These are phyloP conservation scores for Nissolia schottii DNA, from an alignment of 306 rosid genomes.

Conservation along the genomic window DNA sequence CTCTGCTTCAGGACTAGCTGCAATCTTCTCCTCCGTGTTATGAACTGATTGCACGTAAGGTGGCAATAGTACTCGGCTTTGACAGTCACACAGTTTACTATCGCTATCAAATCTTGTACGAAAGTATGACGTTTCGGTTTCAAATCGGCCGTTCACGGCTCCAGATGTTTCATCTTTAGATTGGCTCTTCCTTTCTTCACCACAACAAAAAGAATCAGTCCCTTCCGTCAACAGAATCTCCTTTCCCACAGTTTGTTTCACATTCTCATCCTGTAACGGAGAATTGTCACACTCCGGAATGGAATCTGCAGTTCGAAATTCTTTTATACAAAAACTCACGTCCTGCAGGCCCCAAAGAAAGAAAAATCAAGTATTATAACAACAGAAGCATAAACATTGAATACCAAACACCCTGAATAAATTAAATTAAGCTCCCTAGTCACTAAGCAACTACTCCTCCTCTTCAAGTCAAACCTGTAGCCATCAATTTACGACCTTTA, in stretches of 20 bases:
- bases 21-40: neutral
- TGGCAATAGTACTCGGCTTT: slow-evolving; percentile 12
- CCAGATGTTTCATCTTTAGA: slow-evolving; percentile 10
- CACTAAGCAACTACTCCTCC: neutral
- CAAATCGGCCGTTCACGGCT: slow-evolving; percentile 6
- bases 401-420: neutral
- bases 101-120: slow-evolving; percentile 4
- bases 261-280: slow-evolving; percentile 23
- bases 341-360: slow-evolving; percentile 26
- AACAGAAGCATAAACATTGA: neutral
- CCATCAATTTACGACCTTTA: too few relatives aligned
- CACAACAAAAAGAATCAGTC: slow-evolving; percentile 16
- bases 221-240: slow-evolving; percentile 34
- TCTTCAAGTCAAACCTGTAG: neutral
- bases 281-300: slow-evolving; percentile 23
- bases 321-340: slow-evolving; percentile 14
- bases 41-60: slow-evolving; percentile 22
- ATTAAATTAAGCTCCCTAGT: too few relatives aligned
- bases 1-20: slow-evolving; percentile 20
- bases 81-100: neutral
- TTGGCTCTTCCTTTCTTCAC: slow-evolving; percentile 27
- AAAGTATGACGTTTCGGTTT: slow-evolving; percentile 28
- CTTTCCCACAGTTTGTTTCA: slow-evolving; percentile 23
- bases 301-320: slow-evolving; percentile 29
- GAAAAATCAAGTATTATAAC: slow-evolving; percentile 1